These are phyloP conservation scores for Nadsonia commutata DNA, from an alignment of 1,139 yeast species.

Conservation along the genomic window DNA sequence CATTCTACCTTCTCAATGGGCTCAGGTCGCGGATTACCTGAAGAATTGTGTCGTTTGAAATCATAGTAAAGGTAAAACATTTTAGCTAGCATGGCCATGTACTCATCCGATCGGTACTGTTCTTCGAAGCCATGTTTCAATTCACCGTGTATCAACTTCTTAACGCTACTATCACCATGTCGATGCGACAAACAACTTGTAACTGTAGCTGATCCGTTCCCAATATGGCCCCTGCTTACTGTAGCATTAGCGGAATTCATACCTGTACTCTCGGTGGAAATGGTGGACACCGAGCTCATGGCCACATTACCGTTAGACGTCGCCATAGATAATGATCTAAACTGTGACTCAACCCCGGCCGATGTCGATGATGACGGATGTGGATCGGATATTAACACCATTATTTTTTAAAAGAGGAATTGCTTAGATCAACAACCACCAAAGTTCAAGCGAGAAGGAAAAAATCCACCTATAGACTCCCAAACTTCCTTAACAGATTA, in stretches of 20 bases:
- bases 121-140: conserved; percentile 70
- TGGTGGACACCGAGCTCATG: neutral
- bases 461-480: too few relatives aligned
- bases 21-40: conserved; percentile 62
- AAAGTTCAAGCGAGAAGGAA: too few relatives aligned
- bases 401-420: too few relatives aligned
- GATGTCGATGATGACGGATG: too few relatives aligned
- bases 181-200: too few relatives aligned
- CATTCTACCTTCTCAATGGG: conserved; percentile 48
- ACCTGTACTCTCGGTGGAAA: neutral
- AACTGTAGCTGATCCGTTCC: too few relatives aligned
- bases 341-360: neutral
- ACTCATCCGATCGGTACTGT: conserved; percentile 47
- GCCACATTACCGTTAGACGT: neutral
- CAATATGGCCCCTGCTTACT: too few relatives aligned
- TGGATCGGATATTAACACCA: too few relatives aligned
- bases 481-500: too few relatives aligned
- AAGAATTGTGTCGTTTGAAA: conserved; percentile 82
- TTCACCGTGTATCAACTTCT: neutral
- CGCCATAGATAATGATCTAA: neutral
- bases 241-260: too few relatives aligned
- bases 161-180: too few relatives aligned
- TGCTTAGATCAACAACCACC: too few relatives aligned
- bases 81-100: conserved; percentile 48
- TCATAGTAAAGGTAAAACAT: conserved; percentile 70